phyloP scores from a whole-genome alignment of 148 eudicot genomes.

The Talinum fruticosum region DNA sequence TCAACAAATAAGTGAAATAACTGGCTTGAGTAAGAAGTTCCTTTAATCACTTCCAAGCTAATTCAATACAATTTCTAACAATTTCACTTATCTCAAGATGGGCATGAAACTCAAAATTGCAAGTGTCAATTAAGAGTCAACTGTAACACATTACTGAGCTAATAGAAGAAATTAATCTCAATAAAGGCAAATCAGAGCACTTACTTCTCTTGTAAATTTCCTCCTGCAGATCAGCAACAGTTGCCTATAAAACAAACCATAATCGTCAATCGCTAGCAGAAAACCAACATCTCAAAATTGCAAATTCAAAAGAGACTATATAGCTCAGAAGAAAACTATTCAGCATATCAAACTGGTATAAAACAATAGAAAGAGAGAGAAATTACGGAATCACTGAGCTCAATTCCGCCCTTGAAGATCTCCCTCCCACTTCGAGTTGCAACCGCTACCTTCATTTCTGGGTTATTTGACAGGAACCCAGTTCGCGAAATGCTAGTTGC shows the following conservation, averaged over 20 bases:
- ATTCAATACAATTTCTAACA: too few relatives aligned
- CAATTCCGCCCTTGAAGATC: constrained; percentile 69
- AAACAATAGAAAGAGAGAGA: constrained; percentile 17
- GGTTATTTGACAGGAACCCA: constrained; percentile 26
- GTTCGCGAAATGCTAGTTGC: constrained; percentile 2
- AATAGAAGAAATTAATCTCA: background rate
- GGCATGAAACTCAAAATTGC: background rate
- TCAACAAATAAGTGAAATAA: too few relatives aligned
- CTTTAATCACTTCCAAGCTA: background rate
- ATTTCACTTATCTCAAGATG: too few relatives aligned
- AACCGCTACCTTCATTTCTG: constrained; percentile 67
- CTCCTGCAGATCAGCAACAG: constrained; percentile 91
- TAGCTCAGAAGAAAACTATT: background rate
- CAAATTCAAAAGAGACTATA: background rate
- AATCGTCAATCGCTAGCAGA: background rate
- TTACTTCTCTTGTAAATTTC: constrained; percentile 74
- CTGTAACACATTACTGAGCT: background rate
- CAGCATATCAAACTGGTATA: background rate
- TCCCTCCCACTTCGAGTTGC: constrained; percentile 75
- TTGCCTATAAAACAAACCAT: constrained; percentile 48
- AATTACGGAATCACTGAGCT: constrained; percentile 69
- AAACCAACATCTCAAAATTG: background rate
- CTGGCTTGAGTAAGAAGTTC: background rate
- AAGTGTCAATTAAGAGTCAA: background rate
- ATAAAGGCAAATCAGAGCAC: constrained; percentile 15